Percentiles rank a stretch among this genome's conserved stretches.
phyloP scores from a whole-genome alignment of 2,329 filamentous ascomycete genomes.

The Fusarium ramigenum region DNA sequence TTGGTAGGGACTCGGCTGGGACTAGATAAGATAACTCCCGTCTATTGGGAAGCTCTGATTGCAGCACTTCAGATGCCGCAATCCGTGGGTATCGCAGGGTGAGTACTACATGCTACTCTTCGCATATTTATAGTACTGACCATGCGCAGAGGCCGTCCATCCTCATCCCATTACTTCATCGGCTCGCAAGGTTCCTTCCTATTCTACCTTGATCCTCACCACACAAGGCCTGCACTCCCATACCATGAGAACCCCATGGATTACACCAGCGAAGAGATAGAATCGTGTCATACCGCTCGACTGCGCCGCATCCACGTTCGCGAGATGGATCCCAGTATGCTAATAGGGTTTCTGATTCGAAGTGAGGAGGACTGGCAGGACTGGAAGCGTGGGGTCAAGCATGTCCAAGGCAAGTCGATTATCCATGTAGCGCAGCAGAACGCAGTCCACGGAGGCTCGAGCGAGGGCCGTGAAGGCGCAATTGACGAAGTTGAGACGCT shows the following conservation, averaged over 20 bases:
- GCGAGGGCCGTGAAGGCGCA: slow-evolving; percentile 72
- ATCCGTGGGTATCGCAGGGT: slow-evolving; percentile 97
- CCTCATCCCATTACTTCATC: slow-evolving; percentile 77
- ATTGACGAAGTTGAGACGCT: slow-evolving; percentile 91
- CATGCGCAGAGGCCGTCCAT: slow-evolving; percentile 79
- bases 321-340: slow-evolving; percentile 98
- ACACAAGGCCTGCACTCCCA: slow-evolving; percentile 78
- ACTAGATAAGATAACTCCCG: slow-evolving; percentile 92
- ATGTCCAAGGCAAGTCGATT: slow-evolving; percentile 83
- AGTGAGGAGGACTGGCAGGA: slow-evolving; percentile 83
- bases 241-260: slow-evolving; percentile 65
- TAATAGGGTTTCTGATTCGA: slow-evolving; percentile 90
- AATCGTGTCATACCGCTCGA: slow-evolving; percentile 87
- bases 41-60: slow-evolving; percentile 95
- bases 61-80: slow-evolving; percentile 86
- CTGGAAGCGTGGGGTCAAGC: slow-evolving; percentile 81
- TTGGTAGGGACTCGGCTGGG: slow-evolving; percentile 89
- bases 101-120: slow-evolving; percentile 45
- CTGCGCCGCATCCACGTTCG: slow-evolving; percentile 83
- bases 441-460: slow-evolving; percentile 62
- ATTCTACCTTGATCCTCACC: slow-evolving; percentile 96
- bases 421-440: slow-evolving; percentile 83
- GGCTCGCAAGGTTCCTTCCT: slow-evolving; percentile 75
- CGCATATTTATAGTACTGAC: slow-evolving; percentile 16
- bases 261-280: slow-evolving; percentile 77